Evolutionary conservation across 2,329 filamentous ascomycete species (phyloP), one percentile per base, ranked within the genome.

Genomic region (Rutstroemia sp.): DNA sequence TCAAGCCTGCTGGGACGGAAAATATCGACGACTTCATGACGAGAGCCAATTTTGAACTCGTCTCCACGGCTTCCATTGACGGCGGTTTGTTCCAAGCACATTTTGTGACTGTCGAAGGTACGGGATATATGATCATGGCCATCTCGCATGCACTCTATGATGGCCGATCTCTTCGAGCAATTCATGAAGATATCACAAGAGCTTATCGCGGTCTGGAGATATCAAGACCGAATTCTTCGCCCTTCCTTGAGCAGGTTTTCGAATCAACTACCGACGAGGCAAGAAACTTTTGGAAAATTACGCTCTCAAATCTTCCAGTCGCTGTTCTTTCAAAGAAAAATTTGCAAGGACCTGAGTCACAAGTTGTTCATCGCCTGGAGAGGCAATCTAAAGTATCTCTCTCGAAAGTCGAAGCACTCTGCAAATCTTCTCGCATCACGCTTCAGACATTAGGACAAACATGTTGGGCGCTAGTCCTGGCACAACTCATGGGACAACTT

Each of bases 81-180:
- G 51, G 68, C 0, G 52, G 71, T 8, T 64, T 86, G 2, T 70
- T 85, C 6, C 80, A 82, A 54, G 64, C 86, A 0, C 70, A 69
- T 0, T 71, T 81, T 52, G 71, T 71, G 3, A 65, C 58, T 5
- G 67, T 70, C 1, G 71, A 59, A 2, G 63, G 58, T 14, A 66
- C 64, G 38, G 64, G 59, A 27, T 81, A 78, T 55, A 60, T 85
- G 1, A 66, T 85, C 4, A 69, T 96, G 1, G 92, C 90, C 0
- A 83, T 96, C 41, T 80, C 91, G 0, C 92, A 96, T 71, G 90
- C 91, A 1, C 76, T 96, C 19, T 96, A 96, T 62, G 92, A 96
- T 67, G 92, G 92, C 0, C 91, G 86, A 81, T 95, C 91, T 2
- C 78, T 96, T 12, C 75, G 77, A 3, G 73, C 95, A 16, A 71